Conservation (phyloP, 345 rosid genomes). For the Aquilaria sinensis region DNA sequence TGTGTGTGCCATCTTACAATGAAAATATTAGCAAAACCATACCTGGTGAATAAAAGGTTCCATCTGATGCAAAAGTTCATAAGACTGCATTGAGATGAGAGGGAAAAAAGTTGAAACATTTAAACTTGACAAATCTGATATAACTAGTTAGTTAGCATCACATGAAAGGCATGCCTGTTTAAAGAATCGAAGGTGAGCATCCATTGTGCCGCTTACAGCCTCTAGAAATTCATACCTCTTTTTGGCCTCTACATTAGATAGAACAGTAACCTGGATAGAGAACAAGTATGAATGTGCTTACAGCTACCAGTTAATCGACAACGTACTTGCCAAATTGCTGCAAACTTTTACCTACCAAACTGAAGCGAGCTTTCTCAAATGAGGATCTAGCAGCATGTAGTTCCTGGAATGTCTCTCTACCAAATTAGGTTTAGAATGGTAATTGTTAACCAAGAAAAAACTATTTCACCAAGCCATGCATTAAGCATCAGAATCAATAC, state of each 20-base stretch:
- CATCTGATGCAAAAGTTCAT: constrained; percentile 70
- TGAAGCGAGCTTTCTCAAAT: constrained; percentile 72
- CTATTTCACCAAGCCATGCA: constrained; percentile 13
- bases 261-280: constrained; percentile 49
- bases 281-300: constrained; percentile 6
- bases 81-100: constrained; percentile 37
- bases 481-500: constrained; percentile 1
- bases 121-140: constrained; percentile 2
- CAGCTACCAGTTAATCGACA: background rate
- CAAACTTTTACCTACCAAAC: constrained; percentile 33
- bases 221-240: constrained; percentile 67
- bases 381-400: constrained; percentile 52
- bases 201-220: constrained; percentile 65
- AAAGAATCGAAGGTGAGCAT: constrained; percentile 69
- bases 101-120: constrained; percentile 7
- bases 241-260: constrained; percentile 61
- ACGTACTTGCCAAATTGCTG: constrained; percentile 1
- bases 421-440: constrained; percentile 35
- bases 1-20: background rate
- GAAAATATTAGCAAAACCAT: constrained; percentile 6
- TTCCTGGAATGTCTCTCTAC: constrained; percentile 59
- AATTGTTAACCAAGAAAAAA: constrained; percentile 20
- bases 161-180: constrained; percentile 44
- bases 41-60: constrained; percentile 85
- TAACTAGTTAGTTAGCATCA: constrained; percentile 5